phyloP scores from a whole-genome alignment of 164 flowering plant species.

The Stephania cephalantha region DNA sequence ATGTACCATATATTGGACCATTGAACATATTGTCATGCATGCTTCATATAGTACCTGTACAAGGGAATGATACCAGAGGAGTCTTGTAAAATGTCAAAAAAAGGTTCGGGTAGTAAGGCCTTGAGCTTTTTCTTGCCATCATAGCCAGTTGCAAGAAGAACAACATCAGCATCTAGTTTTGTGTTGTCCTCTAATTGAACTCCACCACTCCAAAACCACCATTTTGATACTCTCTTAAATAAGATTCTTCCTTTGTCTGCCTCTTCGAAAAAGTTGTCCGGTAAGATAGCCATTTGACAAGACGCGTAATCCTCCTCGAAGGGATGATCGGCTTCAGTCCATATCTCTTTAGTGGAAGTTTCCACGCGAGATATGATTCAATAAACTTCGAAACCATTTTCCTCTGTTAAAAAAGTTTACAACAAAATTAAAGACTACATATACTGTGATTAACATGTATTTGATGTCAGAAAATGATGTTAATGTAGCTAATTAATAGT shows the following conservation, averaged over 20 bases:
- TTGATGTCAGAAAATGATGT: neutral
- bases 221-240: constrained; percentile 61
- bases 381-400: constrained; percentile 30
- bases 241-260: constrained; percentile 81
- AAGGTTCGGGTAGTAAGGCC: constrained; percentile 67
- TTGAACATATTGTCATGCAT: too few species aligned
- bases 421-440: neutral
- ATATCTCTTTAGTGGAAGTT: constrained; percentile 29
- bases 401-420: constrained; percentile 21
- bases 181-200: constrained; percentile 61
- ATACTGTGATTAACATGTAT: neutral
- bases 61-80: constrained; percentile 67
- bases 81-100: constrained; percentile 40
- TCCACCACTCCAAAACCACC: constrained; percentile 77
- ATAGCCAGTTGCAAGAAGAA: constrained; percentile 78
- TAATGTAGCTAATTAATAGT: neutral
- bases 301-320: constrained; percentile 26
- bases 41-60: constrained; percentile 45
- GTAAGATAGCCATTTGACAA: constrained; percentile 35
- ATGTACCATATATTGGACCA: too few species aligned
- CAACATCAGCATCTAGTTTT: constrained; percentile 77
- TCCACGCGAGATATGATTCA: constrained; percentile 33
- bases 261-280: constrained; percentile 67
- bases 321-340: constrained; percentile 30
- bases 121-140: constrained; percentile 78